phyloP scores from a whole-genome alignment of 805 yeast genomes.

The Saturnispora hagleri region DNA sequence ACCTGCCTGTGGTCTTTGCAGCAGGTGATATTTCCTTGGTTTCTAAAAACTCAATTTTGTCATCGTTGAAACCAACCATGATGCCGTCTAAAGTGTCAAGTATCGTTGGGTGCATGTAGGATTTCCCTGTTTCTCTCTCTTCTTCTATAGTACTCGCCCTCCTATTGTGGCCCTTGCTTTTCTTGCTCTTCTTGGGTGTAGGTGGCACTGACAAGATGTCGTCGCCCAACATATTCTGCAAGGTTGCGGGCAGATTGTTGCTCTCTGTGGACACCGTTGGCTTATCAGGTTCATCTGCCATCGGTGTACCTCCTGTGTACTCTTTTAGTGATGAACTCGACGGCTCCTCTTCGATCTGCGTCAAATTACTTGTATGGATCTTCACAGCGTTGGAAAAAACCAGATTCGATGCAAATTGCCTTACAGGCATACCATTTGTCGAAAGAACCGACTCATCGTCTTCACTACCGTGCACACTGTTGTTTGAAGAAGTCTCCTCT shows the following conservation, averaged over 20 bases:
- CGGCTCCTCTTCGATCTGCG: constrained; percentile 4
- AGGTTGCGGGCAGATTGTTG: neutral
- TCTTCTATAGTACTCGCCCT: constrained; percentile 43
- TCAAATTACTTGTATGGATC: neutral
- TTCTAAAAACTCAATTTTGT: constrained; percentile 35
- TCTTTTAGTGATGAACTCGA: neutral
- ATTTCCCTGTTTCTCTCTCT: constrained; percentile 42
- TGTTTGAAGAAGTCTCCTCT: constrained; percentile 2
- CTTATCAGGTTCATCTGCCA: neutral
- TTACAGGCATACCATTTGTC: neutral
- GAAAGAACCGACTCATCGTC: constrained; percentile 1
- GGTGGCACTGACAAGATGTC: neutral
- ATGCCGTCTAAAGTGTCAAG: constrained; percentile 44
- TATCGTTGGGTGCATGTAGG: constrained; percentile 42
- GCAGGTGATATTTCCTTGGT: constrained; percentile 1
- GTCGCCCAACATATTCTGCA: neutral
- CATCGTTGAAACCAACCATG: constrained; percentile 49
- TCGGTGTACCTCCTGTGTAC: neutral
- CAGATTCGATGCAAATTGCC: neutral
- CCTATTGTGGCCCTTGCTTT: neutral
- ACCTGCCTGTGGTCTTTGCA: neutral
- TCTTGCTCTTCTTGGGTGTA: neutral
- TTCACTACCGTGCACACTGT: neutral
- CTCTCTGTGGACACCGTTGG: neutral
- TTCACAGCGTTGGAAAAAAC: neutral